phyloP scores from a whole-genome alignment of 495 filamentous ascomycete species.

The Podospora appendiculata region DNA sequence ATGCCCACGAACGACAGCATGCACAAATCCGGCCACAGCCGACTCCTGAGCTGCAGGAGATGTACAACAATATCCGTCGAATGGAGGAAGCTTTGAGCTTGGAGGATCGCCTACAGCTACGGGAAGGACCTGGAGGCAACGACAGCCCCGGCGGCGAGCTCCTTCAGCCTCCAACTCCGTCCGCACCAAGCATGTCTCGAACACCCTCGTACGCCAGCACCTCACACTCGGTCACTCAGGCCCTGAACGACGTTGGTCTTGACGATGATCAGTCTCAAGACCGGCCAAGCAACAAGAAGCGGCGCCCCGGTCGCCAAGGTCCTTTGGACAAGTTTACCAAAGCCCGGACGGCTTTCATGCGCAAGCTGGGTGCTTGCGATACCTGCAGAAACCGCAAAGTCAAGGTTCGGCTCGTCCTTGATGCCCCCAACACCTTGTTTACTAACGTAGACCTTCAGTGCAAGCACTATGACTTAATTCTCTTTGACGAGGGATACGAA shows the following conservation, averaged over 20 bases:
- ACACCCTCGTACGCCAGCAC: slow-evolving; percentile 11
- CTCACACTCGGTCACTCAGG: slow-evolving; percentile 4
- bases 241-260: not conserved
- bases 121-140: not conserved
- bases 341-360: slow-evolving; percentile 16
- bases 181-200: slow-evolving; percentile 8
- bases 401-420: slow-evolving; percentile 1
- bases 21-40: not conserved
- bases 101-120: too few relatives aligned
- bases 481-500: slow-evolving; percentile 3
- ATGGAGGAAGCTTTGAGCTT: slow-evolving; percentile 7
- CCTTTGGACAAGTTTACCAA: slow-evolving; percentile 9
- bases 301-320: slow-evolving; percentile 8
- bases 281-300: not conserved
- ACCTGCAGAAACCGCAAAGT: slow-evolving; percentile 18
- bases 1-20: too few relatives aligned
- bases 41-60: slow-evolving; percentile 23
- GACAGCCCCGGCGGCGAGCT: not conserved
- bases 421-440: not conserved
- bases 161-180: slow-evolving; percentile 9
- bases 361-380: slow-evolving; percentile 18
- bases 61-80: slow-evolving; percentile 20
- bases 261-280: not conserved
- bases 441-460: slow-evolving; percentile 2
- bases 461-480: slow-evolving; percentile 1